Evolutionary conservation across 805 yeast genomes (phyloP).

Genomic region (Torulaspora franciscae): DNA sequence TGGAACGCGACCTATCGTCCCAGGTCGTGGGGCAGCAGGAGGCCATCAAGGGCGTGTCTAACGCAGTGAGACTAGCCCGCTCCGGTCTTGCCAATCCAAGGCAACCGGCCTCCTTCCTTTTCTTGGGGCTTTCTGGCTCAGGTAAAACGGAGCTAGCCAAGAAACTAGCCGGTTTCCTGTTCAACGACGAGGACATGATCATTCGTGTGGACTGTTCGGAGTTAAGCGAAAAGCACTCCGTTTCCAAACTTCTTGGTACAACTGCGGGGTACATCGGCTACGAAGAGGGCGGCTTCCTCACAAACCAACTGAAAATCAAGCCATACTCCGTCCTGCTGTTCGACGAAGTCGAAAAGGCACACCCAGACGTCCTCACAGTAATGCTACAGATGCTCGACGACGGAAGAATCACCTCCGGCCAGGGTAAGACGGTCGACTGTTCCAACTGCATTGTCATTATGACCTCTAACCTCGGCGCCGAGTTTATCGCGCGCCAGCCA

Average conservation of each 20-base stretch:
- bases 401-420: slow-evolving; percentile 91
- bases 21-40: slow-evolving; percentile 93
- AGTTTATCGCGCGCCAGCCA: slow-evolving; percentile 67
- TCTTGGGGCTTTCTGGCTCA: slow-evolving; percentile 92
- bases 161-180: slow-evolving; percentile 91
- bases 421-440: slow-evolving; percentile 90
- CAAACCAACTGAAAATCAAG: slow-evolving; percentile 83
- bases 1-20: slow-evolving; percentile 80
- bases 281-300: slow-evolving; percentile 95
- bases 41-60: slow-evolving; percentile 93
- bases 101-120: slow-evolving; percentile 93
- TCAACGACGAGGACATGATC: slow-evolving; percentile 95
- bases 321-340: slow-evolving; percentile 96
- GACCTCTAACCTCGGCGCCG: slow-evolving; percentile 98
- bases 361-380: slow-evolving; percentile 93
- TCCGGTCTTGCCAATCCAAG: slow-evolving; percentile 95
- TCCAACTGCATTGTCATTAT: slow-evolving; percentile 88
- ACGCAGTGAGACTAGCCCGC: slow-evolving; percentile 86
- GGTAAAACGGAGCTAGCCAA: slow-evolving; percentile 98
- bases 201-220: slow-evolving; percentile 97
- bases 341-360: slow-evolving; percentile 98
- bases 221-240: slow-evolving; percentile 90
- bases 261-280: slow-evolving; percentile 97
- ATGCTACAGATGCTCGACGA: slow-evolving; percentile 91
- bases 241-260: slow-evolving; percentile 91